Evolutionary conservation across 257 asterid genomes (phyloP).

Genomic region (Scutellaria baicalensis): DNA sequence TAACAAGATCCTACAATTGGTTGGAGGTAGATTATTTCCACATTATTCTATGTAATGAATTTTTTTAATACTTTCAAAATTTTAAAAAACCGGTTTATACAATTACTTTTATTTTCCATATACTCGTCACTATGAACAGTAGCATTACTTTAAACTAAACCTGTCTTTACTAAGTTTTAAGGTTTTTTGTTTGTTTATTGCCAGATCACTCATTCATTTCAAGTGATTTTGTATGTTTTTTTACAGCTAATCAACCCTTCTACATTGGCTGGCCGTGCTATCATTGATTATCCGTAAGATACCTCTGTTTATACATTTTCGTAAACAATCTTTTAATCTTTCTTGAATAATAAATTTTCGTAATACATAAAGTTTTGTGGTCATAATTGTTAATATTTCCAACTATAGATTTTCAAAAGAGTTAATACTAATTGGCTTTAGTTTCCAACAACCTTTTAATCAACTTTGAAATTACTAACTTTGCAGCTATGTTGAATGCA

Average conservation of each 20-base stretch:
- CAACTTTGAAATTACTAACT: slow-evolving; percentile 18
- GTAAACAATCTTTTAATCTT: neutral
- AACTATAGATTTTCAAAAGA: too few species aligned
- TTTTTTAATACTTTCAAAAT: neutral
- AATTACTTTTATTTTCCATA: neutral
- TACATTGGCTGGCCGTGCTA: slow-evolving; percentile 90
- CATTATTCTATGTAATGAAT: slow-evolving; percentile 7
- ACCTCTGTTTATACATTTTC: slow-evolving; percentile 19
- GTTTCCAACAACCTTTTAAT: neutral
- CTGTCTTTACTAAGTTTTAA: neutral
- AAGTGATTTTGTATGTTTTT: slow-evolving; percentile 18
- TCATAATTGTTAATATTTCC: neutral
- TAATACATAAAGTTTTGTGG: neutral
- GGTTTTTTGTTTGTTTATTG: neutral
- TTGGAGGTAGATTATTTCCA: slow-evolving; percentile 88
- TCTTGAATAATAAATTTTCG: slow-evolving; percentile 2
- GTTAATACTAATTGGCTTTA: neutral
- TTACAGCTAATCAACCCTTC: slow-evolving; percentile 91
- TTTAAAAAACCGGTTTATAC: neutral
- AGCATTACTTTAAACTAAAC: neutral
- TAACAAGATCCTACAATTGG: slow-evolving; percentile 98
- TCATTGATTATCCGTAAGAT: slow-evolving; percentile 97
- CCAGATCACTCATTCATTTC: neutral
- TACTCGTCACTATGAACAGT: neutral
- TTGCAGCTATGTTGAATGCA: slow-evolving; percentile 88